Evolutionary conservation across 441 rosid species (phyloP).

Genomic region (Iberis amara): DNA sequence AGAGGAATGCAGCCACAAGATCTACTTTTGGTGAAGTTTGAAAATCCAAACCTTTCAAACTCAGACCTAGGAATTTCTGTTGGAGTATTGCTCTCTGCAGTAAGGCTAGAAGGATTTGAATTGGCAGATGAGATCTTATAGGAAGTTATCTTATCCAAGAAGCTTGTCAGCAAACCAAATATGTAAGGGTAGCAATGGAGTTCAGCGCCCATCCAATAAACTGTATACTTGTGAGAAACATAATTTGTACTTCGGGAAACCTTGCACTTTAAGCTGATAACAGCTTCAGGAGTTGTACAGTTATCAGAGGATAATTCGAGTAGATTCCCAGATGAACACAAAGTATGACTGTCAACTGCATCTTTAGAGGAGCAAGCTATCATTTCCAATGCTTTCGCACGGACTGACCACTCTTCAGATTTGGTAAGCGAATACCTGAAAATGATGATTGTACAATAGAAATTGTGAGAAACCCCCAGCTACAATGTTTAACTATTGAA

Average conservation of each 20-base stretch:
- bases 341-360: slow-evolving; percentile 38
- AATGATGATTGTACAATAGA: slow-evolving; percentile 18
- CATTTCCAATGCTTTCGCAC: slow-evolving; percentile 46
- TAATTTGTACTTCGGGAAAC: slow-evolving; percentile 34
- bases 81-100: slow-evolving; percentile 30
- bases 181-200: slow-evolving; percentile 79
- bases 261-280: slow-evolving; percentile 57
- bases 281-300: slow-evolving; percentile 32
- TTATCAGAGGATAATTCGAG: slow-evolving; percentile 33
- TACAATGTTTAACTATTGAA: slow-evolving; percentile 13
- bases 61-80: slow-evolving; percentile 37
- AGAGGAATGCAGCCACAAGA: slow-evolving; percentile 57
- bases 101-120: slow-evolving; percentile 29
- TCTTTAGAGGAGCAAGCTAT: slow-evolving; percentile 36
- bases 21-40: slow-evolving; percentile 59
- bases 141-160: slow-evolving; percentile 47
- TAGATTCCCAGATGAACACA: slow-evolving; percentile 52
- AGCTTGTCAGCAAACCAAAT: slow-evolving; percentile 49
- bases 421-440: slow-evolving; percentile 60
- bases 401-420: slow-evolving; percentile 47
- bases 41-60: slow-evolving; percentile 67
- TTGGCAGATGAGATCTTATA: slow-evolving; percentile 31
- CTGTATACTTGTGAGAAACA: slow-evolving; percentile 35
- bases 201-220: slow-evolving; percentile 62
- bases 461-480: slow-evolving; percentile 21